Conservation (phyloP, 2,329 filamentous ascomycete species). For the Exophiala lecanii-corni region DNA sequence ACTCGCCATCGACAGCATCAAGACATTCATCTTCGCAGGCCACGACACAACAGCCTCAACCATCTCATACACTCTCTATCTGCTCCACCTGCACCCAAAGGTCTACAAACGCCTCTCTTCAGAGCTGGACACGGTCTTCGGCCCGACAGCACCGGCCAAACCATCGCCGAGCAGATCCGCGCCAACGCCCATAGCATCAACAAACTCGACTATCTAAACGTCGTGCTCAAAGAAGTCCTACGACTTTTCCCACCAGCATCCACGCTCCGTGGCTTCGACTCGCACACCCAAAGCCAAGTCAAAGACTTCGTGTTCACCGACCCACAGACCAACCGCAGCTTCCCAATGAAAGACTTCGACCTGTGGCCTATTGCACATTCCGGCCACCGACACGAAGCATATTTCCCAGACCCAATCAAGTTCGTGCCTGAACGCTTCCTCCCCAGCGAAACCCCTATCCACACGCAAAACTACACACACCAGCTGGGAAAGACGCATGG, state of each 20-base stretch:
- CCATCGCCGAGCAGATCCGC: constrained; percentile 33
- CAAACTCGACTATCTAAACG: constrained; percentile 48
- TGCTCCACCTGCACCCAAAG: constrained; percentile 34
- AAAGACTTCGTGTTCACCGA: constrained; percentile 14
- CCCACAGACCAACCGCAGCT: constrained; percentile 18
- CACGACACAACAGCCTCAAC: constrained; percentile 26
- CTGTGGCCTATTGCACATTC: constrained; percentile 25
- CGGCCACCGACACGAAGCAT: constrained; percentile 36
- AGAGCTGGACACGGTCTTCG: constrained; percentile 53
- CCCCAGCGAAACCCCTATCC: constrained; percentile 16
- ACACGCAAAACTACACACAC: constrained; percentile 31
- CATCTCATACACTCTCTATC: constrained; percentile 35
- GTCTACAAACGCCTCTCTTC: constrained; percentile 35
- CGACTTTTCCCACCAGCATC: constrained; percentile 45
- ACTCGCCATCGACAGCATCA: constrained; percentile 27
- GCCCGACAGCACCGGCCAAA: constrained; percentile 36
- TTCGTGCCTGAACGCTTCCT: constrained; percentile 50
- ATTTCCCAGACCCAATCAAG: constrained; percentile 42
- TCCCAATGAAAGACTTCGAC: constrained; percentile 16
- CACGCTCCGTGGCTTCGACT: constrained; percentile 18
- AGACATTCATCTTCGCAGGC: constrained; percentile 31
- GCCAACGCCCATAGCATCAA: constrained; percentile 46
- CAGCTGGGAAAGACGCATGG: constrained; percentile 44
- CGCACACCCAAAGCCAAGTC: constrained; percentile 3
- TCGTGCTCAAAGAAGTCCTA: constrained; percentile 51